Evolutionary conservation across 352 stramenopile species (phyloP).

Genomic region (Globisporangium cystogenes): DNA sequence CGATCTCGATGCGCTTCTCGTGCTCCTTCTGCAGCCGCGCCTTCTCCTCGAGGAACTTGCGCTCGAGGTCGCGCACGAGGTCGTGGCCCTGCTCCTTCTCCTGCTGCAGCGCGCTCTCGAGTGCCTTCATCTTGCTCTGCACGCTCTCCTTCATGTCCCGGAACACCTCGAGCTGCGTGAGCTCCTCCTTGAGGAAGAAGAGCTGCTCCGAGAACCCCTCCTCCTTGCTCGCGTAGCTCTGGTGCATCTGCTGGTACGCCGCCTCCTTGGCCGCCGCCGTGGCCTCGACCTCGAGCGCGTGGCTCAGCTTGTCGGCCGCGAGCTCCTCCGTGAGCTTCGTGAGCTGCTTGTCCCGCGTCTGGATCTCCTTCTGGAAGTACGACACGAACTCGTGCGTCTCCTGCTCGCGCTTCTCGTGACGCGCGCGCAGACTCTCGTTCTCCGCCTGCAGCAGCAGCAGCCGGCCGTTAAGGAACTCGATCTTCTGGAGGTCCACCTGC

Average conservation of each 20-base stretch:
- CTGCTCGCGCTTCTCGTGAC: conserved; percentile 86
- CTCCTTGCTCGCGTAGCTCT: conserved; percentile 38
- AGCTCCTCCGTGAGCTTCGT: conserved; percentile 84
- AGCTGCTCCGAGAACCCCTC: conserved; percentile 53
- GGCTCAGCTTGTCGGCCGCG: conserved; percentile 44
- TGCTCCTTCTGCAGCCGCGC: conserved; percentile 76
- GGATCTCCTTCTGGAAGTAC: conserved; percentile 93
- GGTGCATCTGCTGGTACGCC: conserved; percentile 39
- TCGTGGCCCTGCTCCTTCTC: conserved; percentile 51
- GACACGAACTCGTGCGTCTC: conserved; percentile 93
- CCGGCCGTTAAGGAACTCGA: conserved; percentile 54
- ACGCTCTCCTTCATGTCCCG: conserved; percentile 63
- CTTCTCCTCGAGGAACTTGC: conserved; percentile 89
- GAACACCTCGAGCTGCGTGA: conserved; percentile 65
- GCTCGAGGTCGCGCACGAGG: conserved; percentile 59
- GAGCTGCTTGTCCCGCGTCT: conserved; percentile 72
- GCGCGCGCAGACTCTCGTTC: conserved; percentile 70
- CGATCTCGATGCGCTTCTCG: conserved; percentile 80
- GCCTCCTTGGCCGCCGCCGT: conserved; percentile 35
- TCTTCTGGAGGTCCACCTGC: conserved; percentile 58
- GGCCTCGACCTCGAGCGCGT: conserved; percentile 56
- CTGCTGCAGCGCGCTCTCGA: conserved; percentile 55
- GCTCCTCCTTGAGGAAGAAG: conserved; percentile 54
- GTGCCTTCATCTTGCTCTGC: conserved; percentile 44
- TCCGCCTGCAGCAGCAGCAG: conserved; percentile 62